Evolutionary conservation across 805 yeast species (phyloP), one percentile per base, ranked within the genome.

Genomic region (Maudiozyma bulderi): DNA sequence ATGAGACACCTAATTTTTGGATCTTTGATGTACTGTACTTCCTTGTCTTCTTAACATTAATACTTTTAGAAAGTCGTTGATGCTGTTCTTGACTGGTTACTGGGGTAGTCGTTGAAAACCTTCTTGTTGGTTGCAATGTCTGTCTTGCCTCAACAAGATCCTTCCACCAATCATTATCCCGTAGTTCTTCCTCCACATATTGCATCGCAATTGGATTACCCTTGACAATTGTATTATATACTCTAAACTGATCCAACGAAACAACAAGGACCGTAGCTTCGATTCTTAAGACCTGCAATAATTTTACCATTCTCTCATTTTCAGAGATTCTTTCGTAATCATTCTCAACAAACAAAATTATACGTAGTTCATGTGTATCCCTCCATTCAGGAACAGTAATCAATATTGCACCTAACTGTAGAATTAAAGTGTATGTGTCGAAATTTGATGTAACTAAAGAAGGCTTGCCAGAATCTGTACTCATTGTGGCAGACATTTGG

Each of bases 341-440:
- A 49, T 74, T 73, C 66, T 93, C 99, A 32, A 93, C 97, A 73
- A 93, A 91, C 0, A 86, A 95, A 46, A 93, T 81, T 9, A 93
- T 88, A 51, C 99, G 72, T 38, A 93, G 63, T 6, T 65, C 69
- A 60, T 88, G 93, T 0, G 84, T 81, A 44, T 73, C 73, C 54
- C 86, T 81, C 99, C 99, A 93, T 42, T 83, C 85, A 1, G 95
- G 95, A 3, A 93, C 99, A 0, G 99, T 90, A 9, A 86, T 80
- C 50, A 93, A 70, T 55, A 93, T 91, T 1, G 96, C 95, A 3
- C 98, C 99, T 49, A 93, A 71, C 61, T 93, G 99, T 50, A 95
- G 70, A 54, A 93, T 93, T 59, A 93, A 74, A 0, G 98, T 91
- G 60, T 90, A 93, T 0, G 99, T 93, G 65, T 93, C 99, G 62